phyloP scores from a whole-genome alignment of 768 basidiomycete species.

The Mycena crocata region DNA sequence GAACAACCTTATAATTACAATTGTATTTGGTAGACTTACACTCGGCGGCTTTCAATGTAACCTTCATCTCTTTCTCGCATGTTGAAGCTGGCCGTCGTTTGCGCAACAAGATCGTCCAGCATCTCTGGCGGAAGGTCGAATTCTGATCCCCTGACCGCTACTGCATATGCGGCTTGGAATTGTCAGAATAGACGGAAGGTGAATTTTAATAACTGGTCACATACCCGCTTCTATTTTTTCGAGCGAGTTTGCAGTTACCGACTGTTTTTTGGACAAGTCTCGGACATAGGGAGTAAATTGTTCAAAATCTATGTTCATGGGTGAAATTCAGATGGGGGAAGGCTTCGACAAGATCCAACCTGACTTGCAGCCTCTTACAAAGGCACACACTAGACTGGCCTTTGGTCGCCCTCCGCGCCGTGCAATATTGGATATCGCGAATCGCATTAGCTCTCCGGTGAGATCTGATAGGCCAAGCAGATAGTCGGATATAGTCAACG shows the following conservation, averaged over 20 bases:
- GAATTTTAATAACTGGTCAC: constrained; percentile 30
- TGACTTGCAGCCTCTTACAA: constrained; percentile 81
- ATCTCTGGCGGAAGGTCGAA: constrained; percentile 76
- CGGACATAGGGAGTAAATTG: constrained; percentile 74
- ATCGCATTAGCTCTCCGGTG: constrained; percentile 97
- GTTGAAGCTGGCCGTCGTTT: constrained; percentile 52
- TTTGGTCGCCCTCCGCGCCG: constrained; percentile 72
- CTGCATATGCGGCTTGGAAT: constrained; percentile 73
- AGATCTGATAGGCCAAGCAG: constrained; percentile 93
- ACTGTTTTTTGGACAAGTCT: constrained; percentile 88
- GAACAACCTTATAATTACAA: constrained; percentile 6
- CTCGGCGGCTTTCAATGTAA: constrained; percentile 17
- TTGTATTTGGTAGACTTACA: constrained; percentile 11
- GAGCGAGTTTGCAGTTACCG: constrained; percentile 86
- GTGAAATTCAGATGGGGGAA: constrained; percentile 8
- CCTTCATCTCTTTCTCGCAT: constrained; percentile 11
- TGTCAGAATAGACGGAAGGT: constrained; percentile 25
- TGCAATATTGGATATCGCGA: constrained; percentile 86
- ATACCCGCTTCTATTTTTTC: constrained; percentile 95
- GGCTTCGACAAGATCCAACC: constrained; percentile 49
- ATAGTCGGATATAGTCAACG: constrained; percentile 85
- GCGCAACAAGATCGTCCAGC: constrained; percentile 75
- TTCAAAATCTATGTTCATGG: constrained; percentile 74
- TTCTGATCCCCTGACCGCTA: constrained; percentile 78
- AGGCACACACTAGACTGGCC: constrained; percentile 72